Conservation (phyloP, 2,329 filamentous ascomycete genomes). For the Clonostachys solani region DNA sequence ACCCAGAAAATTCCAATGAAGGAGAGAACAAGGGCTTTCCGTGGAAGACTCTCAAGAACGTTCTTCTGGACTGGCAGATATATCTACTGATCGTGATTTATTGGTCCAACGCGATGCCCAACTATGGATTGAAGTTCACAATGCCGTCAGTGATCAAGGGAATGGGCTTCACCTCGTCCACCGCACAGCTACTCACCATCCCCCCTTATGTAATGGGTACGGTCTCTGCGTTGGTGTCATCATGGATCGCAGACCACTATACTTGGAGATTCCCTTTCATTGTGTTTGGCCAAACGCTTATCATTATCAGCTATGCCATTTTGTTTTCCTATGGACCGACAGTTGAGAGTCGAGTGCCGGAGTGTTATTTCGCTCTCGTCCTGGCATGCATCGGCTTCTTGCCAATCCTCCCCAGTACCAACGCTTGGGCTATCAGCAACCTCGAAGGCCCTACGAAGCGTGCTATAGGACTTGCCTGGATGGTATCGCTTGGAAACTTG, state of each 20-base stretch:
- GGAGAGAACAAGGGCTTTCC: neutral
- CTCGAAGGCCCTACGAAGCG: slow-evolving; percentile 18
- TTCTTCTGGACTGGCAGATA: neutral
- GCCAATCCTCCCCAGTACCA: slow-evolving; percentile 7
- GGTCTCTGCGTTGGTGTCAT: neutral
- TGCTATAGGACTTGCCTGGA: slow-evolving; percentile 20
- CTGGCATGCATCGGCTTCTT: neutral
- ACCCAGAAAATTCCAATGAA: too few species aligned
- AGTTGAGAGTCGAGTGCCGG: neutral
- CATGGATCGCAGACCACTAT: neutral
- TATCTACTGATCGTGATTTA: neutral
- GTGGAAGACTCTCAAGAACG: neutral
- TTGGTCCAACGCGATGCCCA: slow-evolving; percentile 1
- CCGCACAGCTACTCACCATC: slow-evolving; percentile 6
- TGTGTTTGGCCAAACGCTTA: neutral
- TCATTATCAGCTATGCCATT: neutral
- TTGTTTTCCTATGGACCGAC: neutral
- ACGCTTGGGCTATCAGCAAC: slow-evolving; percentile 20
- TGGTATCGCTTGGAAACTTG: slow-evolving; percentile 16
- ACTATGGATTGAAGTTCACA: slow-evolving; percentile 1
- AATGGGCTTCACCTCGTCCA: slow-evolving; percentile 48
- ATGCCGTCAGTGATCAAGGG: slow-evolving; percentile 13
- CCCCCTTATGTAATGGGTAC: neutral
- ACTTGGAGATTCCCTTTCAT: slow-evolving; percentile 1
- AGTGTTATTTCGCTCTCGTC: slow-evolving; percentile 6